A percentile compares a stretch with the other conserved stretches of the same genome.
Conservation (phyloP, 2,329 filamentous ascomycete species). For the Pseudopithomyces chartarum region DNA sequence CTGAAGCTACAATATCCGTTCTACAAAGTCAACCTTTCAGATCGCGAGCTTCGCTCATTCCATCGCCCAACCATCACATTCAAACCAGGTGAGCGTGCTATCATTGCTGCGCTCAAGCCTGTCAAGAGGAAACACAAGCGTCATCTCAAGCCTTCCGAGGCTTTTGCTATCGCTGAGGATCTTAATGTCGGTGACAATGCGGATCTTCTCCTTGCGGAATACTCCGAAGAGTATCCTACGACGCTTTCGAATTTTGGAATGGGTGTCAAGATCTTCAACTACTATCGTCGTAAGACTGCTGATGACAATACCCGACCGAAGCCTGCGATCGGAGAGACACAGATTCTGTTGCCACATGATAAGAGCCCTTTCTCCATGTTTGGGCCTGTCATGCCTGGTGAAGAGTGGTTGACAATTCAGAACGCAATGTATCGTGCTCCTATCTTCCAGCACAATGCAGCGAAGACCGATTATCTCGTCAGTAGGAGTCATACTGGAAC, state of each 20-base stretch:
- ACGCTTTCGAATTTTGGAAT: slow-evolving; percentile 97
- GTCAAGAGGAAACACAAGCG: slow-evolving; percentile 81
- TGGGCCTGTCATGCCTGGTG: slow-evolving; percentile 87
- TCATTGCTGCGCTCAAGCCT: slow-evolving; percentile 70
- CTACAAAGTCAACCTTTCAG: slow-evolving; percentile 83
- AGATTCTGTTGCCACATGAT: slow-evolving; percentile 87
- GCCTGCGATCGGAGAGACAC: slow-evolving; percentile 83
- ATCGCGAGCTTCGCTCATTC: slow-evolving; percentile 76
- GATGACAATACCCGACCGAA: slow-evolving; percentile 80
- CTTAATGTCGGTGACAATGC: slow-evolving; percentile 89
- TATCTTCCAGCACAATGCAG: slow-evolving; percentile 83
- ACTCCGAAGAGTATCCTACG: slow-evolving; percentile 90
- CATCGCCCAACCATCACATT: slow-evolving; percentile 81
- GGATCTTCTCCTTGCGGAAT: slow-evolving; percentile 85
- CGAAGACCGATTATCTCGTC: slow-evolving; percentile 83
- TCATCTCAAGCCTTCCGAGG: slow-evolving; percentile 75
- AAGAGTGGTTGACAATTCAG: slow-evolving; percentile 87
- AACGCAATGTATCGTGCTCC: slow-evolving; percentile 96
- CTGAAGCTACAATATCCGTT: slow-evolving; percentile 93
- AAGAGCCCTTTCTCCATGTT: slow-evolving; percentile 96
- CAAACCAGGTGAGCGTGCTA: slow-evolving; percentile 70
- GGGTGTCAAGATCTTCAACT: slow-evolving; percentile 95
- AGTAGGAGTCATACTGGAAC: slow-evolving; percentile 80
- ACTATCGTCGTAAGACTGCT: slow-evolving; percentile 81
- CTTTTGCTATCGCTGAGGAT: slow-evolving; percentile 81